Evolutionary conservation across 202 grass and related monocot genomes (phyloP), one percentile per base, ranked within the genome.

Genomic region (Setaria viridis): DNA sequence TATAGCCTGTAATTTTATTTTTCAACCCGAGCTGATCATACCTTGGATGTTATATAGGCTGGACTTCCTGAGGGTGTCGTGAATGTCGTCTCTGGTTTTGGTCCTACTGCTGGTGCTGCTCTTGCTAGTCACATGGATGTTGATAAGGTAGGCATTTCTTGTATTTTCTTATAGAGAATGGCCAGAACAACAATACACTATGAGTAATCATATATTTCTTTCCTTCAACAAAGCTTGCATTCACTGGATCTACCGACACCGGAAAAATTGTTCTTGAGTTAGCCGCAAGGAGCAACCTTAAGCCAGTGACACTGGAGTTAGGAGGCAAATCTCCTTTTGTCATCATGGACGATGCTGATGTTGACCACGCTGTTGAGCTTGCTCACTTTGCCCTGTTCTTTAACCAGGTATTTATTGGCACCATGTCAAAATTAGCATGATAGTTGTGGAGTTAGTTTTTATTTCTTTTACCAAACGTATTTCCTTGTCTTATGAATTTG

Each of bases 91-190:
- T 94, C 97, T 72, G 94, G 97, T 77, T 99, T 80, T 85, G 97
- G 97, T 55, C 97, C 97, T 35, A 94, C 94, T 77, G 97, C 94
- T 87, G 97, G 97, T 87, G 97, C 97, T 85, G 88, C 94, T 82
- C 86, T 99, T 93, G 92, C 97, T 83, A 91, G 94, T 79, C 97
- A 99, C 74, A 99, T 99, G 97, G 97, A 99, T 79, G 93, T 99
- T 43, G 97, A 99, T 82, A 99, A 99, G 97, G 94, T 94, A 89
- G 89, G 70, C 25, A 8, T 84, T 39, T 74, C 46, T 72, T 58
- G 14, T 47, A 54, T 72, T 81, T 39, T 17, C 72, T 85, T 58
- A 39, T 62, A 9, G 12, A 74, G 14, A 14, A 16, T 48, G 3
- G 13, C 34, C 2, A 76, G 0, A 71, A 88, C 49, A 75, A 13